phyloP scores from a whole-genome alignment of 257 asterid species.

The Paraleonurus japonicus region DNA sequence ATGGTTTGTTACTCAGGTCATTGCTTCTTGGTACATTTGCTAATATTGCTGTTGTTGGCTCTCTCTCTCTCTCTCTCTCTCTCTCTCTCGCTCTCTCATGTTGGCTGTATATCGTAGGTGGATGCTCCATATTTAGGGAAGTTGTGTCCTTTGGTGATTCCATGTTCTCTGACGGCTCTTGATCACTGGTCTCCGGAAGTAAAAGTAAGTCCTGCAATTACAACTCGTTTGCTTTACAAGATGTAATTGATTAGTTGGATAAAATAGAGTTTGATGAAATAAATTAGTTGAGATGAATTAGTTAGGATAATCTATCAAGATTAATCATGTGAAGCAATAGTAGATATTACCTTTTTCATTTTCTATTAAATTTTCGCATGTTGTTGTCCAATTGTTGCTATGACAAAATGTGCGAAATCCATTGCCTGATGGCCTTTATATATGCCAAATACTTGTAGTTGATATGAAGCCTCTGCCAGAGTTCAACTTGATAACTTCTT shows the following conservation, averaged over 20 bases:
- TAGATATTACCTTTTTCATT: not conserved
- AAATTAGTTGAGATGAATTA: too few relatives aligned
- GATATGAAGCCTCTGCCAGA: not conserved
- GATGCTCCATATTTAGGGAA: constrained; percentile 71
- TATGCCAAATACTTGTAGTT: not conserved
- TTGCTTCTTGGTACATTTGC: constrained; percentile 1
- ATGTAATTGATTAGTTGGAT: too few relatives aligned
- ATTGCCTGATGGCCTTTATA: not conserved
- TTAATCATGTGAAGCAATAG: too few relatives aligned
- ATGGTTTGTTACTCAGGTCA: constrained; percentile 82
- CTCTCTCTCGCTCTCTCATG: constrained; percentile 8
- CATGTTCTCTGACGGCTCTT: constrained; percentile 82
- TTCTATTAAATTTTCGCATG: not conserved
- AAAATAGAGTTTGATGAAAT: too few relatives aligned
- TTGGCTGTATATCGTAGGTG: constrained; percentile 47
- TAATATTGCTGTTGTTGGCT: not conserved
- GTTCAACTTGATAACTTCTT: not conserved
- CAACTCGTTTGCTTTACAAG: too few relatives aligned
- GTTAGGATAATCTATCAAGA: too few relatives aligned
- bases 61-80: too few relatives aligned
- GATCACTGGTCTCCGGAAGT: constrained; percentile 99
- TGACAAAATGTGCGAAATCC: not conserved
- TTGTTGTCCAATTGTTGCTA: not conserved
- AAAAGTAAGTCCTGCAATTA: constrained; percentile 53
- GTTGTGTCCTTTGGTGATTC: constrained; percentile 74